Base-by-base conservation (phyloP, 2,329 filamentous ascomycete genomes). In the Calonectria fujianensis region DNA sequence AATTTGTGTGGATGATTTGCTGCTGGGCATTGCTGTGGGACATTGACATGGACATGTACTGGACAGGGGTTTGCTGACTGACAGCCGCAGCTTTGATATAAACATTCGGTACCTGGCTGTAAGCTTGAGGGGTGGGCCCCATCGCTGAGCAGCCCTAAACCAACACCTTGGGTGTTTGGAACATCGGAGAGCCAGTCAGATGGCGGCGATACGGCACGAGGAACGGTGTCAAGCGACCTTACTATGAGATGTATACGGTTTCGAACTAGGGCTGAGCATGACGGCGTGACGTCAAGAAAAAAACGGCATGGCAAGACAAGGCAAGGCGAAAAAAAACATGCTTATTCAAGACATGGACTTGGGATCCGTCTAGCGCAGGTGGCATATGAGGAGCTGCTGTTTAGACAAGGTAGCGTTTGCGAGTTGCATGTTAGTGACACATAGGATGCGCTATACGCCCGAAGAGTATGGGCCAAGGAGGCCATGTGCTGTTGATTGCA, bases 151-250 rank as follows among this genome's bases (percentile, higher is more conserved):
- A 66, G 51, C 24, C 51, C 66, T 65, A 73, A 66, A 67, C 50
- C 72, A 70, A 59, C 45, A 61, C 70, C 70, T 51, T 69, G 59
- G 63, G 39, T 59, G 64, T 41, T 57, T 10, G 31, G 66, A 59
- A 73, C 66, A 59, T 73, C 67, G 68, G 35, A 69, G 71, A 75
- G 52, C 79, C 79, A 81, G 76, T 81, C 72, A 80, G 71, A 72
- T 71, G 29, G 61, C 68, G 35, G 70, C 72, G 74, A 80, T 77
- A 76, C 74, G 71, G 74, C 79, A 81, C 79, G 79, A 75, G 78
- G 64, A 35, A 50, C 61, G 39, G 64, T 31, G 31, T 16, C 66
- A 63, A 45, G 48, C 37, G n/a, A 59, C 29, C 18, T 45, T 69
- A 35, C 48, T 65, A 74, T 70, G 76, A 70, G 69, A 77, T 75